These are phyloP conservation scores for Amanita molliuscula DNA, from an alignment of 768 basidiomycete species.

Conservation along the genomic window DNA sequence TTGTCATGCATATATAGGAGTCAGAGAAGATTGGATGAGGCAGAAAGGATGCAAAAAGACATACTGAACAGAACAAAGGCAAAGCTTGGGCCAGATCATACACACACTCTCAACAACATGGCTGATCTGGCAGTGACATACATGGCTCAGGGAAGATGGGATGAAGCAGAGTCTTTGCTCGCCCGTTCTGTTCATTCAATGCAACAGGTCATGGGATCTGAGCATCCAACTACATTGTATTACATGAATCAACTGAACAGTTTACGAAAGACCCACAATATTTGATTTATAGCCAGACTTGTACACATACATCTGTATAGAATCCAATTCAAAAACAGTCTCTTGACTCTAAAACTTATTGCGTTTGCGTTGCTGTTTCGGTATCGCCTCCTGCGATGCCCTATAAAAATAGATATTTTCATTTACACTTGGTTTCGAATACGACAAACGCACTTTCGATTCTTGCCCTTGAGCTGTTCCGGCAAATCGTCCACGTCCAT, in stretches of 20 bases:
- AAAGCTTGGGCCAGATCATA: background rate
- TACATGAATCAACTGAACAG: background rate
- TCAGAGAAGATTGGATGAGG: background rate
- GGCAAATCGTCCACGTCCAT: slow-evolving; percentile 64
- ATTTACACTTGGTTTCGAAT: background rate
- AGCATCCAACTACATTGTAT: background rate
- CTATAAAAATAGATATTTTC: too few species aligned
- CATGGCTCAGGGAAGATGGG: background rate
- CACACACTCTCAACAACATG: background rate
- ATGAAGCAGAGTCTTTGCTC: background rate
- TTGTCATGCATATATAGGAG: background rate
- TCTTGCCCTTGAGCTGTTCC: slow-evolving; percentile 40
- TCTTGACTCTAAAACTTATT: slow-evolving; percentile 42
- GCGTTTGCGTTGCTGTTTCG: slow-evolving; percentile 44
- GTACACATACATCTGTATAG: too few species aligned
- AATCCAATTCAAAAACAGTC: too few species aligned
- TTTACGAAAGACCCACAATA: background rate
- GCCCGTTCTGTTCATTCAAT: background rate
- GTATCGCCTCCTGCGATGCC: slow-evolving; percentile 28
- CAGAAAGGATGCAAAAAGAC: background rate
- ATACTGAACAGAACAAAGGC: background rate
- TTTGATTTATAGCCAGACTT: too few species aligned
- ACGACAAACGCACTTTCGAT: slow-evolving; percentile 41
- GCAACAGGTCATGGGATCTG: background rate
- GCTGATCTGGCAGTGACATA: background rate